Percentiles rank a stretch among this genome's conserved stretches.
phyloP scores from a whole-genome alignment of 805 yeast species.

The Candida schatavii region DNA sequence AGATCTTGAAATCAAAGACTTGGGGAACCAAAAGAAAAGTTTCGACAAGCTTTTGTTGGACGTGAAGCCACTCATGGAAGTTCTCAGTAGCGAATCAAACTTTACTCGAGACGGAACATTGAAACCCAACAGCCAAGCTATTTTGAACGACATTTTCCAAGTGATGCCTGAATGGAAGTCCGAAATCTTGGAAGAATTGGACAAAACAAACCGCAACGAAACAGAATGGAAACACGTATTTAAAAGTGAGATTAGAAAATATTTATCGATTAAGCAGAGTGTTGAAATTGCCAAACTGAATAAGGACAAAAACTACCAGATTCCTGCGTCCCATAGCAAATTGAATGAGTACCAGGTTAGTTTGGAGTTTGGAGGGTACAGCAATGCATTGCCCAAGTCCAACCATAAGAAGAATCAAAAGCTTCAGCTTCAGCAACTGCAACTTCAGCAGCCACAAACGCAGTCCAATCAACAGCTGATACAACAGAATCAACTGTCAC shows the following conservation, averaged over 20 bases:
- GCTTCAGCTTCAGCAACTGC: no score
- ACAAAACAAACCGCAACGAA: constrained; percentile 20
- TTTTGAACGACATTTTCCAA: constrained; percentile 20
- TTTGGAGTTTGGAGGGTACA: constrained; percentile 37
- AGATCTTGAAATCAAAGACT: constrained; percentile 24
- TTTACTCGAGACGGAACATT: constrained; percentile 33
- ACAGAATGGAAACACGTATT: constrained; percentile 29
- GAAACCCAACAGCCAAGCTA: constrained; percentile 23
- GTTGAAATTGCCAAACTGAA: constrained; percentile 25
- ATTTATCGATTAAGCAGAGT: constrained; percentile 23
- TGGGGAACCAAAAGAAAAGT: constrained; percentile 23
- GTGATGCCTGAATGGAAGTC: constrained; percentile 35
- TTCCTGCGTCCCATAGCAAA: constrained; percentile 13
- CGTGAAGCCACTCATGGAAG: constrained; percentile 24
- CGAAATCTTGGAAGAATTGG: constrained; percentile 27
- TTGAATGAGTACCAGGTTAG: constrained; percentile 37
- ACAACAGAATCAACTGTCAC: no score
- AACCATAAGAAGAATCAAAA: constrained; percentile 5
- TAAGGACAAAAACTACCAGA: constrained; percentile 26
- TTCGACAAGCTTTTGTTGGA: constrained; percentile 12
- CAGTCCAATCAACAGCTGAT: no score
- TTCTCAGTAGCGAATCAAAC: constrained; percentile 15
- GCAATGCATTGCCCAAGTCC: constrained; percentile 24
- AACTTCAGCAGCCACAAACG: constrained; percentile 5
- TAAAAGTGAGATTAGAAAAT: constrained; percentile 27